These are phyloP conservation scores for Gloeostereum incarnatum DNA, from an alignment of 768 basidiomycete species.

Conservation along the genomic window DNA sequence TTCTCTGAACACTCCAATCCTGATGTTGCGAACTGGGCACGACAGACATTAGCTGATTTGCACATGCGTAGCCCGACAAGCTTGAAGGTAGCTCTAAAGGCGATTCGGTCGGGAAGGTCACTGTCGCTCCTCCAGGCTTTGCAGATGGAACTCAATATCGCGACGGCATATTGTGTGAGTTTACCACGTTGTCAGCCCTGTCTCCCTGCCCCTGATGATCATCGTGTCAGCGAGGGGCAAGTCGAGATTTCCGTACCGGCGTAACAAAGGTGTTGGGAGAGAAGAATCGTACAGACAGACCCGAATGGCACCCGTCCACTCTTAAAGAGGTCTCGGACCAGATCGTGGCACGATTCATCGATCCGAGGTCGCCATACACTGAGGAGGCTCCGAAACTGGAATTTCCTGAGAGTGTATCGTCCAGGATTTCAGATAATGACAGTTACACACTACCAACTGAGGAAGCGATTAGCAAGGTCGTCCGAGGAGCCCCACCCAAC, in stretches of 20 bases:
- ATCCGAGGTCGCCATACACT: conserved; percentile 36
- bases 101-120: conserved; percentile 61
- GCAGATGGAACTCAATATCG: conserved; percentile 82
- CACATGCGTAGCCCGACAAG: conserved; percentile 82
- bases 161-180: conserved; percentile 84
- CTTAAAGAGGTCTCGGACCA: conserved; percentile 51
- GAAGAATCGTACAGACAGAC: conserved; percentile 33
- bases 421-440: conserved; percentile 2
- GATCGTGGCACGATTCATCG: conserved; percentile 63
- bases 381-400: conserved; percentile 33
- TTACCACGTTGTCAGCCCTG: conserved; percentile 8
- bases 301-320: conserved; percentile 64
- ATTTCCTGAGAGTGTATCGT: conserved; percentile 19
- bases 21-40: conserved; percentile 65
- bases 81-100: conserved; percentile 79
- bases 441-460: conserved; percentile 70
- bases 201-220: conserved; percentile 9
- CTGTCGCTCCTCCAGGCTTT: conserved; percentile 58
- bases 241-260: conserved; percentile 77
- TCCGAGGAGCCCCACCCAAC: conserved; percentile 53
- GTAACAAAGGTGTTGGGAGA: conserved; percentile 56
- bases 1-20: conserved; percentile 28
- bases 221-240: conserved; percentile 53
- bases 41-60: conserved; percentile 52
- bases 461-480: conserved; percentile 53